Evolutionary conservation across 2,329 filamentous ascomycete species (phyloP).

Genomic region (Phaeosphaeriaceae sp.): DNA sequence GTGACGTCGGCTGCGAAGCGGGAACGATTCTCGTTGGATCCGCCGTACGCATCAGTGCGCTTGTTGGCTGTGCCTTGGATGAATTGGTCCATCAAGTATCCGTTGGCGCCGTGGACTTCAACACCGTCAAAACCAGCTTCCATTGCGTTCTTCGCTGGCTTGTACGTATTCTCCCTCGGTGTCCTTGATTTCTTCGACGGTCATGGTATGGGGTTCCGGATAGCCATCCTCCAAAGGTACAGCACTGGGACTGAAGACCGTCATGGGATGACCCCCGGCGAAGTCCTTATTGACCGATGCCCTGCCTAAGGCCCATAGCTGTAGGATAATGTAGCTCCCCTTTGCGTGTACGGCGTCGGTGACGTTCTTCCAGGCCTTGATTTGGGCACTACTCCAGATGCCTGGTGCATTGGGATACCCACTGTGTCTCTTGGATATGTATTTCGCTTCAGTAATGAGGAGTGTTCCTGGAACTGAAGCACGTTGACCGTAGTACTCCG

Average conservation of each 20-base stretch:
- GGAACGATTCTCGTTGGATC: slow-evolving; percentile 59
- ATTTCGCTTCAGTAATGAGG: slow-evolving; percentile 65
- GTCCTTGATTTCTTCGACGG: slow-evolving; percentile 49
- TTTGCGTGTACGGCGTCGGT: slow-evolving; percentile 61
- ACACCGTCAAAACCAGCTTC: slow-evolving; percentile 47
- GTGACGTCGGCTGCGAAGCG: slow-evolving; percentile 65
- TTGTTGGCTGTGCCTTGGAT: slow-evolving; percentile 59
- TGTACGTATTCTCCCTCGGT: slow-evolving; percentile 49
- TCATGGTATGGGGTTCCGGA: slow-evolving; percentile 48
- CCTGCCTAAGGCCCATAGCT: slow-evolving; percentile 59
- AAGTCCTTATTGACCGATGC: slow-evolving; percentile 24
- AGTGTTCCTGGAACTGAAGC: slow-evolving; percentile 61
- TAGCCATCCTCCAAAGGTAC: slow-evolving; percentile 52
- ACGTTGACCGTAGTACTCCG: slow-evolving; percentile 62
- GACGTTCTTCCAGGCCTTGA: slow-evolving; percentile 60
- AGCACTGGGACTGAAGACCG: slow-evolving; percentile 50
- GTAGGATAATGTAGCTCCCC: slow-evolving; percentile 57
- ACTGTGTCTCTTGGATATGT: slow-evolving; percentile 38
- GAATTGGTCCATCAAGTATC: slow-evolving; percentile 62
- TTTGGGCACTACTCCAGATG: slow-evolving; percentile 50
- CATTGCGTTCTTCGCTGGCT: slow-evolving; percentile 47
- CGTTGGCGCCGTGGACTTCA: slow-evolving; percentile 55
- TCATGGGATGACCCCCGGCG: slow-evolving; percentile 47
- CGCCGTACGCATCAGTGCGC: slow-evolving; percentile 61
- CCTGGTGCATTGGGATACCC: slow-evolving; percentile 46